Conservation (phyloP, 1,284 basidiomycete genomes). For the Apiotrichum gracile region DNA sequence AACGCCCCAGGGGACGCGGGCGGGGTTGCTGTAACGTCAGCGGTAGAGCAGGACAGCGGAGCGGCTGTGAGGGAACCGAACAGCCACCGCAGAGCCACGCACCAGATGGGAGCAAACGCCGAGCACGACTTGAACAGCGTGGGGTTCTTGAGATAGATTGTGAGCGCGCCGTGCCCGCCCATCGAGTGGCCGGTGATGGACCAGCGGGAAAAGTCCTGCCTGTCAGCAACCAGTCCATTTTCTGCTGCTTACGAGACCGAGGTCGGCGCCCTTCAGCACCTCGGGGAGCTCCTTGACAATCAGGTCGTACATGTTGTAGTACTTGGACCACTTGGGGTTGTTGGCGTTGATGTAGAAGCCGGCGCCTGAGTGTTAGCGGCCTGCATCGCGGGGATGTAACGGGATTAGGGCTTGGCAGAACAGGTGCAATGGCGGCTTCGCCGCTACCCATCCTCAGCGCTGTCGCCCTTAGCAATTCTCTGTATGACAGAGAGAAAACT, state of each 20-base stretch:
- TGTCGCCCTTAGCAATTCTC: too few species aligned
- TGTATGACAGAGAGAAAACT: too few species aligned
- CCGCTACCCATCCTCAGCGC: too few species aligned
- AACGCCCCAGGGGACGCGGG: slow-evolving; percentile 80
- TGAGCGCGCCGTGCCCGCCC: slow-evolving; percentile 95
- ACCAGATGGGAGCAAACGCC: slow-evolving; percentile 82
- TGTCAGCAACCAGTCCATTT: background rate
- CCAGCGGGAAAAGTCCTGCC: slow-evolving; percentile 36
- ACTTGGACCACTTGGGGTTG: slow-evolving; percentile 65
- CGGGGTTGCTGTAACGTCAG: slow-evolving; percentile 60
- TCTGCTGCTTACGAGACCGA: slow-evolving; percentile 52
- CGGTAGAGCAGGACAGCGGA: background rate
- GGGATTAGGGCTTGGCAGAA: background rate
- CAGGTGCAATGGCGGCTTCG: too few species aligned
- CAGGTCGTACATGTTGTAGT: slow-evolving; percentile 88
- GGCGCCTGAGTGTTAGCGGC: slow-evolving; percentile 60
- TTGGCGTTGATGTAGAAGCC: slow-evolving; percentile 93
- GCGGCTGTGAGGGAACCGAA: too few species aligned
- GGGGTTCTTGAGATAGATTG: slow-evolving; percentile 73
- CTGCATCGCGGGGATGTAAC: too few species aligned
- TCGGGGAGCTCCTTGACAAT: slow-evolving; percentile 75
- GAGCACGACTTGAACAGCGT: slow-evolving; percentile 77
- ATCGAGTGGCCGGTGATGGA: slow-evolving; percentile 84
- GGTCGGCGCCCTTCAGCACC: slow-evolving; percentile 61
- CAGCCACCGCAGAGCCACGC: slow-evolving; percentile 7